Percentiles rank a stretch among this genome's conserved stretches.
Conservation (phyloP, 176 grass and related monocot genomes). For the Bothriochloa decipiens region DNA sequence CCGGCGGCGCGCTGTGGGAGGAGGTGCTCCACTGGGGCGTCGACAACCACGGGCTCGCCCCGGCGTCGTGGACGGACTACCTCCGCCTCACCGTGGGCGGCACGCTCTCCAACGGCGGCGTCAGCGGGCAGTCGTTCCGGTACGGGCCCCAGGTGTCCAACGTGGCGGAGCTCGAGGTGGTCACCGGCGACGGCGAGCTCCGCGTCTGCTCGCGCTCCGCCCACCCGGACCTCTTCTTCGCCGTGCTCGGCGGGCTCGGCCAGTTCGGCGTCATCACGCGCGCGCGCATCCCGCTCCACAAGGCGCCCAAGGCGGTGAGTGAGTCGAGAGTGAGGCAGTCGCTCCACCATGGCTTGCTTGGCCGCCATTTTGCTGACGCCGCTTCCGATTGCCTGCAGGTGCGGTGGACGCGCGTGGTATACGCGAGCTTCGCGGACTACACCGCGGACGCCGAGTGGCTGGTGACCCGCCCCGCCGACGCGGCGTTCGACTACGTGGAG, state of each 20-base stretch:
- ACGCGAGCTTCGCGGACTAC: conserved; percentile 74
- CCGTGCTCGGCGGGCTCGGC: conserved; percentile 88
- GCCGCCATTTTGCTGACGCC: too few species aligned
- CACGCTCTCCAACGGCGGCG: conserved; percentile 89
- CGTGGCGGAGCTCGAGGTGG: conserved; percentile 80
- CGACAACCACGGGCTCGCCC: conserved; percentile 54
- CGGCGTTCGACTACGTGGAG: conserved; percentile 83
- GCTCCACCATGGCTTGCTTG: too few species aligned
- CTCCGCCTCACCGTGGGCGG: conserved; percentile 91
- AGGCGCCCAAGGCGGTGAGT: conserved; percentile 60
- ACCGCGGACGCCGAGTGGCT: conserved; percentile 81
- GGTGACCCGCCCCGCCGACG: conserved; percentile 46
- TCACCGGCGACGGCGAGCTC: conserved; percentile 62
- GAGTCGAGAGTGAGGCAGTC: too few species aligned
- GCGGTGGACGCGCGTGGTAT: conserved; percentile 77
- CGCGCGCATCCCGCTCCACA: conserved; percentile 70
- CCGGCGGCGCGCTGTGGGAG: conserved; percentile 85
- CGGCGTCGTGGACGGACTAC: conserved; percentile 94
- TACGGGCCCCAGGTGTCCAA: conserved; percentile 90
- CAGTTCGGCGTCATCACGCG: conserved; percentile 97
- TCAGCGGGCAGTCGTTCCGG: conserved; percentile 88
- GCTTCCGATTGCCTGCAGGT: conserved; percentile 48
- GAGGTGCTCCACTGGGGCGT: conserved; percentile 92
- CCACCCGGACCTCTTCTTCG: conserved; percentile 77
- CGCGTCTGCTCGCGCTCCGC: conserved; percentile 59